Percentiles rank a stretch among this genome's conserved stretches.
phyloP scores from a whole-genome alignment of 768 basidiomycete species.

The Panellus pusillus region DNA sequence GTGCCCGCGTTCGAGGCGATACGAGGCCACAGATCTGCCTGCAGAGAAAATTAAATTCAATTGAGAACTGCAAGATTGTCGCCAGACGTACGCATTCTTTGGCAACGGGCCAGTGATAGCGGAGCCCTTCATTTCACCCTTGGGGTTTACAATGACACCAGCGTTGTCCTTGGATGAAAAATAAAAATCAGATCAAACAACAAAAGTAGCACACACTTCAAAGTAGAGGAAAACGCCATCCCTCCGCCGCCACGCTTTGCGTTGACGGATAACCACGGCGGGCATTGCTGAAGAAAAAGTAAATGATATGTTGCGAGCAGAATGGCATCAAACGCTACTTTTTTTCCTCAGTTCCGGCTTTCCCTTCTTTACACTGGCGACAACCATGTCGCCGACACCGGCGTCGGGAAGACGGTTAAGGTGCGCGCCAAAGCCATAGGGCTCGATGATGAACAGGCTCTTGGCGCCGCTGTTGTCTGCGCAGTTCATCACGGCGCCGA shows the following conservation, averaged over 20 bases:
- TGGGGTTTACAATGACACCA: slow-evolving; percentile 96
- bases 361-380: slow-evolving; percentile 98
- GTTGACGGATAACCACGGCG: slow-evolving; percentile 93
- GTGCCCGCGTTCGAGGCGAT: slow-evolving; percentile 99
- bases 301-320: not conserved
- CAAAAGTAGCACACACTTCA: slow-evolving; percentile 54
- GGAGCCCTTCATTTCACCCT: slow-evolving; percentile 99
- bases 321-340: slow-evolving; percentile 51
- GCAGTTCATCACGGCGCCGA: slow-evolving; percentile 94
- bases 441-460: slow-evolving; percentile 92
- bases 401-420: slow-evolving; percentile 97
- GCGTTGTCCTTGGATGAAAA: slow-evolving; percentile 71
- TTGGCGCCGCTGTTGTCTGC: slow-evolving; percentile 99
- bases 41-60: slow-evolving; percentile 6
- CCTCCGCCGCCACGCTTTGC: slow-evolving; percentile 96
- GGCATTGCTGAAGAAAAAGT: slow-evolving; percentile 75
- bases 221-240: slow-evolving; percentile 99
- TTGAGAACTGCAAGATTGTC: not conserved
- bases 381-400: slow-evolving; percentile 93
- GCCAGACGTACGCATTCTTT: slow-evolving; percentile 90
- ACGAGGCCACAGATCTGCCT: slow-evolving; percentile 99
- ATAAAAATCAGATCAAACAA: not conserved
- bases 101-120: slow-evolving; percentile 94
- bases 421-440: slow-evolving; percentile 93
- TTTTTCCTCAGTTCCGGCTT: slow-evolving; percentile 99